Percentiles rank a stretch among this genome's conserved stretches.
phyloP scores from a whole-genome alignment of 768 basidiomycete genomes.

The Gymnopilus junonius region DNA sequence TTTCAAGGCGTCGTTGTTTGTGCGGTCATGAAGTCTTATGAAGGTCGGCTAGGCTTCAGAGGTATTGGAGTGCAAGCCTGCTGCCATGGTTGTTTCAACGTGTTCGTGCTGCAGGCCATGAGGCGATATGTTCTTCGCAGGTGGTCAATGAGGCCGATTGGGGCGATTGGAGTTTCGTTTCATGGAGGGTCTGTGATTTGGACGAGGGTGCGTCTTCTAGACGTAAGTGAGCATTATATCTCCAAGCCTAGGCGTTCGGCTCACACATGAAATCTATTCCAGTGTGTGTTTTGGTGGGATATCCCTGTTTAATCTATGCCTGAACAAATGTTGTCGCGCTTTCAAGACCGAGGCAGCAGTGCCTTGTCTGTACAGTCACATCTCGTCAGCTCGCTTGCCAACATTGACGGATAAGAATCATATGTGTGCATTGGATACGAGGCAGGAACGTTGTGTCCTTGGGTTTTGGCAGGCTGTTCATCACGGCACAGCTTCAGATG shows the following conservation, averaged over 20 bases:
- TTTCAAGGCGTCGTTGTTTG: slow-evolving; percentile 2
- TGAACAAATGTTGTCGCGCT: background rate
- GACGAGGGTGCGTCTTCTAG: background rate
- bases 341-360: background rate
- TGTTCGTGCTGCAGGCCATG: slow-evolving; percentile 9
- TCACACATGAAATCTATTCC: background rate
- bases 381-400: background rate
- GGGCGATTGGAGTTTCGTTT: background rate
- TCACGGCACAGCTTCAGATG: background rate
- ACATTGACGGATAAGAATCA: background rate
- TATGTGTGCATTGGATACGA: background rate
- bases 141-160: slow-evolving; percentile 7
- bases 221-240: background rate
- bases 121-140: background rate
- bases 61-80: no score
- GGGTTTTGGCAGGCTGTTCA: background rate
- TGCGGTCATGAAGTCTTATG: background rate
- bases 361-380: background rate
- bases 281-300: background rate
- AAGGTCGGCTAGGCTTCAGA: background rate
- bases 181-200: background rate
- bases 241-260: background rate
- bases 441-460: background rate
- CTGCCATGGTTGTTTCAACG: slow-evolving; percentile 6
- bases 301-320: background rate